Percentiles rank a stretch among this genome's conserved stretches.
Conservation (phyloP, 2,329 filamentous ascomycete species). For the Fusarium sarcochroum region DNA sequence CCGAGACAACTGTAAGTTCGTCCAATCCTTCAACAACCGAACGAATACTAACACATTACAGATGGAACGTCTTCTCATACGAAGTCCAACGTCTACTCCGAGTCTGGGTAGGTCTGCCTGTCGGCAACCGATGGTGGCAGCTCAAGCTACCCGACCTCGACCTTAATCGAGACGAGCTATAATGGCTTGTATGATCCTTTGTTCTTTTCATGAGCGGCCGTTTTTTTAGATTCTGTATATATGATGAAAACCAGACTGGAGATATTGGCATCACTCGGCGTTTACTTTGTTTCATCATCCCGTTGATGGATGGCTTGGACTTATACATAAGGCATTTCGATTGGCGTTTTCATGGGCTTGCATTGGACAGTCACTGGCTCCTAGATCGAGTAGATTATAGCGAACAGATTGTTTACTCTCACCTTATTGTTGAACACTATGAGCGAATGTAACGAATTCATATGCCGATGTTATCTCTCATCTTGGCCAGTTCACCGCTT, state of each 20-base stretch:
- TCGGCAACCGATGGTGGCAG: slow-evolving; percentile 63
- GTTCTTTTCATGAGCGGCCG: slow-evolving; percentile 2
- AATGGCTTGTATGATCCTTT: slow-evolving; percentile 12
- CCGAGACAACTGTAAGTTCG: slow-evolving; percentile 78
- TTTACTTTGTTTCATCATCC: slow-evolving; percentile 2
- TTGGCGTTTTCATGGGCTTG: slow-evolving; percentile 18
- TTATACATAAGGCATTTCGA: slow-evolving; percentile 13
- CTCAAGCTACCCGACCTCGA: slow-evolving; percentile 60
- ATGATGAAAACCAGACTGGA: slow-evolving; percentile 15
- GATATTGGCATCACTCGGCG: slow-evolving; percentile 26
- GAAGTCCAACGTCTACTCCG: slow-evolving; percentile 65
- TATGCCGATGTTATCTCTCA: background rate
- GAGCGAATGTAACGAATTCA: background rate
- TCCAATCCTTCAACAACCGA: background rate
- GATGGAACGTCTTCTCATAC: slow-evolving; percentile 59
- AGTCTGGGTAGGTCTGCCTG: slow-evolving; percentile 67
- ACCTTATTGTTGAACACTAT: background rate
- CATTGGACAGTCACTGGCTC: background rate
- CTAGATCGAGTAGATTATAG: background rate
- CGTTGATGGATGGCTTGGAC: background rate
- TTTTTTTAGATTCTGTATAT: slow-evolving; percentile 1
- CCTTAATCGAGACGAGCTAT: slow-evolving; percentile 64
- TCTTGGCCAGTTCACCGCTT: background rate
- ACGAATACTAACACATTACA: slow-evolving; percentile 43
- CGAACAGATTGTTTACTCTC: slow-evolving; percentile 11